Base-by-base conservation (phyloP, 192 early-diverging fungal species). In the Umbelopsis ramanniana region DNA sequence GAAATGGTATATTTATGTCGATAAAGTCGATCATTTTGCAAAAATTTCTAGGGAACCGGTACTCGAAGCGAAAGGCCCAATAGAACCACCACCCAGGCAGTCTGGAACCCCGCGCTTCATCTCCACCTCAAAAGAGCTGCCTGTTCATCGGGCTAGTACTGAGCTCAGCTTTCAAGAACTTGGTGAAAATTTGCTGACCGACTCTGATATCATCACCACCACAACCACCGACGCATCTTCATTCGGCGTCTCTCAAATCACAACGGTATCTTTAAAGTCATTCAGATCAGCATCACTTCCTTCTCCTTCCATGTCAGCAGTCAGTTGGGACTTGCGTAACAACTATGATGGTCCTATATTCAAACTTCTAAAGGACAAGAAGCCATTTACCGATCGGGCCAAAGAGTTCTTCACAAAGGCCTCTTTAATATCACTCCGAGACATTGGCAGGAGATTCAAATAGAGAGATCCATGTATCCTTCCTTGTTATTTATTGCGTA, bases 381-480 rank as follows among this genome's bases (percentile, higher is more conserved):
- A 63, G 19, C 33, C 57, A 11, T 11, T 63, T 19, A 37, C 29
- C 0, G 24, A 37, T n/a, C 57, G 57, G 4, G 57, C 57, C 57
- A 63, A 37, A 15, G 57, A 63, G 26, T 11, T 63, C 29, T 63
- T 63, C 6, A 37, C 33, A 6, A 63, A 63, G 17, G 19, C 57
- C 33, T 63, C 57, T 37, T 26, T 63, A 12, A 63, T 63, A 15
- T 63, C 57, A 29, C 33, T 63, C 10, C 10, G 33, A 4, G 57
- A 63, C 12, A 63, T 63, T 63, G 33, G 57, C 26, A 63, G 14
- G 33, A 35, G 57, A n/a, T 63, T 63, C 33, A 63, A 63, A 35
- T 63, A 63, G 57, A 37, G 40, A 12, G 0, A 12, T 43, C 6
- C 11, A n/a, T n/a, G n/a, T 43, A 0, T 43, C 40, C 40, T 43